Conservation (phyloP, 164 flowering plant genomes). For the Vitis labrusca region DNA sequence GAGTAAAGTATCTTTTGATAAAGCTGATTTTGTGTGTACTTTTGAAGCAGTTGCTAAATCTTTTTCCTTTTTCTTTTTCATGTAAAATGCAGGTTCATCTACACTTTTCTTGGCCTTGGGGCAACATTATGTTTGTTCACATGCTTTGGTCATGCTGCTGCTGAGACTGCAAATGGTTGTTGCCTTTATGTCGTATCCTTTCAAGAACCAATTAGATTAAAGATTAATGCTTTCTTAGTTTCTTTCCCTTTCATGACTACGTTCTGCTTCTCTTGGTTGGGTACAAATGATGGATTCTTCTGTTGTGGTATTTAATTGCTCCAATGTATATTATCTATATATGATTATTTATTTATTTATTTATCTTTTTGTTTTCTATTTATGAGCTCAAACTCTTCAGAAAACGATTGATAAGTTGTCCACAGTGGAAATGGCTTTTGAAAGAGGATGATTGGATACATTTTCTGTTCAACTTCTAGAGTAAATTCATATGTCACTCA, state of each 20-base stretch:
- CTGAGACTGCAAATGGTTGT: constrained; percentile 75
- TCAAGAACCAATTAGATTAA: background rate
- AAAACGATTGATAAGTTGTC: too few species aligned
- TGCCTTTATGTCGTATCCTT: constrained; percentile 86
- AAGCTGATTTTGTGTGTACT: background rate
- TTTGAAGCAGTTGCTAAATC: background rate
- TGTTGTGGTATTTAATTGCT: background rate
- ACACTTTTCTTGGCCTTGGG: constrained; percentile 71
- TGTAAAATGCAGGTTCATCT: constrained; percentile 68
- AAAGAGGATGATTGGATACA: too few species aligned
- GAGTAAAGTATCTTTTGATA: background rate
- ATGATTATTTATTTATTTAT: background rate
- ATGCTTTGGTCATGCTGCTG: constrained; percentile 87
- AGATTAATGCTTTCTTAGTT: background rate
- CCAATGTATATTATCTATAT: background rate
- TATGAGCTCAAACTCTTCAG: too few species aligned
- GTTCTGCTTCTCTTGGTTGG: background rate
- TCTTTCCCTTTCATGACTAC: background rate
- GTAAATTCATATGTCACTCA: too few species aligned
- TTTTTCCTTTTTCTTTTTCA: background rate
- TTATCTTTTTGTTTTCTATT: too few species aligned
- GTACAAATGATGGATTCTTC: background rate
- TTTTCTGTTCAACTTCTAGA: too few species aligned
- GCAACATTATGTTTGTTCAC: constrained; percentile 58
- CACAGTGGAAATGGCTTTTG: too few species aligned